A percentile compares a stretch with the other conserved stretches of the same genome.
These are phyloP conservation scores for Mortierella sp. DNA, from an alignment of 371 early-diverging fungal species.

Conservation along the genomic window DNA sequence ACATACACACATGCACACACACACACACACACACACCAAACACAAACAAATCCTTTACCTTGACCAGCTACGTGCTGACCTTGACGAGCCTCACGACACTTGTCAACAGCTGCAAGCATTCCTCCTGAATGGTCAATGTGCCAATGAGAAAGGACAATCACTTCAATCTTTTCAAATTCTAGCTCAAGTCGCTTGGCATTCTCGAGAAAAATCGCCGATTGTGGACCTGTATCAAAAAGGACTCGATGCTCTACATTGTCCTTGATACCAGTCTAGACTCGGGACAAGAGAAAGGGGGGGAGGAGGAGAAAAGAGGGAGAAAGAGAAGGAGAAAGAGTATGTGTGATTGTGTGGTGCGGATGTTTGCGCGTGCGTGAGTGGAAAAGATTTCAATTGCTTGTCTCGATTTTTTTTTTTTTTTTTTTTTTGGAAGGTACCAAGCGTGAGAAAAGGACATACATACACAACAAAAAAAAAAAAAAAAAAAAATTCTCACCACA, in stretches of 20 bases:
- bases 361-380: too few relatives aligned
- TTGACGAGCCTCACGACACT: conserved; percentile 18
- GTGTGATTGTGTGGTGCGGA: too few relatives aligned
- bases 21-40: neutral
- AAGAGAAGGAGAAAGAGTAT: neutral
- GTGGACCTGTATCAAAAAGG: conserved; percentile 46
- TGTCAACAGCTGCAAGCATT: conserved; percentile 41
- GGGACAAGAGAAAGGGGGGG: neutral
- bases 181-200: conserved; percentile 44
- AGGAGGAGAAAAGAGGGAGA: neutral
- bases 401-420: neutral
- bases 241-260: conserved; percentile 35
- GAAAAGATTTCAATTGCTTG: too few relatives aligned
- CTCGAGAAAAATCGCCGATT: conserved; percentile 42
- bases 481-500: conserved; percentile 6
- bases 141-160: conserved; percentile 48
- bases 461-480: neutral
- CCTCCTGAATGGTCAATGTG: conserved; percentile 50
- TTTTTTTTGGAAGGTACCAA: neutral
- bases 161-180: conserved; percentile 44
- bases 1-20: neutral
- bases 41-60: neutral
- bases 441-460: too few relatives aligned
- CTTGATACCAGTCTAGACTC: conserved; percentile 49
- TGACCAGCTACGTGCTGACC: conserved; percentile 3